Evolutionary conservation across 805 yeast species (phyloP), one percentile per base, ranked within the genome.

Genomic region (Schizosaccharomyces lindneri): DNA sequence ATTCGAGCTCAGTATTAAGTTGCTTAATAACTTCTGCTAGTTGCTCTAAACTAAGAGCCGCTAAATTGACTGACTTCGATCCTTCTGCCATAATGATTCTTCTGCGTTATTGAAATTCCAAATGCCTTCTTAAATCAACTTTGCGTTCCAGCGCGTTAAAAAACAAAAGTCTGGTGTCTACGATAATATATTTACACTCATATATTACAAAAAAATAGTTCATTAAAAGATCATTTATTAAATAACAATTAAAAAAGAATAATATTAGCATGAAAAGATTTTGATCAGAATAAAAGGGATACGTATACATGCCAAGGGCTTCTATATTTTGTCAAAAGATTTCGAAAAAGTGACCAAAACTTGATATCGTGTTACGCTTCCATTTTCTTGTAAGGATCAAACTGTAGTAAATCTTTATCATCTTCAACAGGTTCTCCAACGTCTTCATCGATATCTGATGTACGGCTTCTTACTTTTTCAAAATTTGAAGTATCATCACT

Each of bases 1-100:
- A 95, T 67, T 85, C 86, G 48, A 89, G 75, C 70, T 93, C 98
- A 67, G 81, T 82, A 66, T 87, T 90, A 27, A 93, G 78, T 68
- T 84, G 85, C 65, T 82, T 83, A 66, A 93, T 85, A 70, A 93
- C 81, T 65, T 87, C 89, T 36, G 81, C 75, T 60, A 93, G 76
- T 71, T 93, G 97, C 69, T 87, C 90, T 1, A 94, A 85, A 59
- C 81, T 81, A 62, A 93, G 79, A 66, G 80, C 77, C 21, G 80
- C 75, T 66, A 87, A 75, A 67, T 88, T 93, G 64, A 85, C 81
- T 13, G 57, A 21, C 36, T 51, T 21, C 11, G 31, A 19, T 11
- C 36, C 57, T 46, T 46, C 51, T 19, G 51, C 51, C 51, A 46
- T 46, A 19, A 5, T 46, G 21, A 46, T 24, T 9, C 51, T 46